Percentiles rank a stretch among this genome's conserved stretches.
Conservation (phyloP, 352 stramenopile species). For the Plasmopara viticola region DNA sequence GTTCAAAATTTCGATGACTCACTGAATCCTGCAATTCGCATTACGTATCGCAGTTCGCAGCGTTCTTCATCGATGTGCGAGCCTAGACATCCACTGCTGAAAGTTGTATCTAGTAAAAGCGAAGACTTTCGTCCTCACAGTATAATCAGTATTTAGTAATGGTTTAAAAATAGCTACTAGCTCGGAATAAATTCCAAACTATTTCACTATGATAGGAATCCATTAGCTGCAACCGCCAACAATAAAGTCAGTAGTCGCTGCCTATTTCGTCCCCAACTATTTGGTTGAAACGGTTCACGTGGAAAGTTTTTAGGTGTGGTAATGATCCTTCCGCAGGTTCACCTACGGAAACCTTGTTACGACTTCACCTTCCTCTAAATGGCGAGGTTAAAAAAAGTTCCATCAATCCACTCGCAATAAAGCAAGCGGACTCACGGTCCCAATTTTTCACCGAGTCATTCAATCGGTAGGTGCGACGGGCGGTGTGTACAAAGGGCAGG, state of each 20-base stretch:
- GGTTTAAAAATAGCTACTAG: conserved; percentile 31
- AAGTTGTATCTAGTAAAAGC: conserved; percentile 67
- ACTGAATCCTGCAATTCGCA: conserved; percentile 87
- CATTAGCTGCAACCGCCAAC: too few relatives aligned
- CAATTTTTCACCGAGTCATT: conserved; percentile 23
- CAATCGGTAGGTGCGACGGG: conserved; percentile 17
- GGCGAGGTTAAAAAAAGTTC: conserved; percentile 12
- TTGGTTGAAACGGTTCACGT: too few relatives aligned
- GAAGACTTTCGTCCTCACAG: conserved; percentile 32
- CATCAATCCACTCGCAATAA: conserved; percentile 17
- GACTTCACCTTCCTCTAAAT: conserved; percentile 17
- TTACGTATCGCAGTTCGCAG: conserved; percentile 87
- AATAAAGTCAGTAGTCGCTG: too few relatives aligned
- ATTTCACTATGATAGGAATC: background rate
- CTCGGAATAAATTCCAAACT: conserved; percentile 4
- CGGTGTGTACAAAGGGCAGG: conserved; percentile 19
- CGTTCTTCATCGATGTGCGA: conserved; percentile 88
- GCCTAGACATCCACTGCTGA: conserved; percentile 45
- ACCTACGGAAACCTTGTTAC: conserved; percentile 19
- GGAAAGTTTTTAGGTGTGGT: too few relatives aligned
- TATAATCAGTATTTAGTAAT: conserved; percentile 16
- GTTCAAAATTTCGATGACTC: conserved; percentile 89
- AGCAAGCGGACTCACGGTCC: conserved; percentile 16
- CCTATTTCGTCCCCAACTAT: too few relatives aligned
- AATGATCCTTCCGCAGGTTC: conserved; percentile 26